A percentile compares a stretch with the other conserved stretches of the same genome.
Conservation (phyloP, 495 filamentous ascomycete species). For the Penicillium daleae region DNA sequence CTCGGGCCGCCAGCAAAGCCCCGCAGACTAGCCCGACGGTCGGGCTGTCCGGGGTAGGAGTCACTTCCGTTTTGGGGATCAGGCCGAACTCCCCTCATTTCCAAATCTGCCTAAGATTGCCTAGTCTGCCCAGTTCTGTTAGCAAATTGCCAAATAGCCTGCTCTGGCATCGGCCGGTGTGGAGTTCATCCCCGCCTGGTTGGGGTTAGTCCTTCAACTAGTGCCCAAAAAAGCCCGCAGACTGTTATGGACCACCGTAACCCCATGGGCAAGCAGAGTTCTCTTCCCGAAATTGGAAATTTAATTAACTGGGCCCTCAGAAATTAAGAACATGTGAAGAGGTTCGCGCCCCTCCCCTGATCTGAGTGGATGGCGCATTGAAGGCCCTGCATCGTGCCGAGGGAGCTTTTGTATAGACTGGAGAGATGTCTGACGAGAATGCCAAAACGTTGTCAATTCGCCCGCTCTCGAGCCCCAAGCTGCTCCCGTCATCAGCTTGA, state of each 20-base stretch:
- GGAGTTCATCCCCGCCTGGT: conserved; percentile 10
- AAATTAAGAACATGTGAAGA: conserved; percentile 18
- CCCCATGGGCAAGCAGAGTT: conserved; percentile 15
- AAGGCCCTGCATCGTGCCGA: neutral
- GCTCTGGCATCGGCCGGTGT: conserved; percentile 6
- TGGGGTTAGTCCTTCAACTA: conserved; percentile 5
- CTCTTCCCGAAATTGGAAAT: neutral
- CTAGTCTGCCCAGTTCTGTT: neutral
- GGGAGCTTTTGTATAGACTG: neutral
- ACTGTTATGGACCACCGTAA: neutral
- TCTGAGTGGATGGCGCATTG: neutral
- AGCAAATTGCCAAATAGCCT: neutral
- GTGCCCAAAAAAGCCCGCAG: conserved; percentile 9
- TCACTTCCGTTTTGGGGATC: conserved; percentile 5
- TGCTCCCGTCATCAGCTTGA: neutral
- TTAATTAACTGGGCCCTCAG: conserved; percentile 8
- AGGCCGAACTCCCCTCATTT: conserved; percentile 17
- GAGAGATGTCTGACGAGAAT: neutral
- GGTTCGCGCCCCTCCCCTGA: conserved; percentile 7
- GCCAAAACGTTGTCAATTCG: neutral
- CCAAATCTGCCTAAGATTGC: neutral
- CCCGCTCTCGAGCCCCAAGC: conserved; percentile 3
- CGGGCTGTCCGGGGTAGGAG: conserved; percentile 11
- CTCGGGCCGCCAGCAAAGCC: neutral
- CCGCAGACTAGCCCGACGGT: neutral